Evolutionary conservation across 2,329 filamentous ascomycete species (phyloP), one percentile per base, ranked within the genome.

Genomic region (Neonectria ditissima): DNA sequence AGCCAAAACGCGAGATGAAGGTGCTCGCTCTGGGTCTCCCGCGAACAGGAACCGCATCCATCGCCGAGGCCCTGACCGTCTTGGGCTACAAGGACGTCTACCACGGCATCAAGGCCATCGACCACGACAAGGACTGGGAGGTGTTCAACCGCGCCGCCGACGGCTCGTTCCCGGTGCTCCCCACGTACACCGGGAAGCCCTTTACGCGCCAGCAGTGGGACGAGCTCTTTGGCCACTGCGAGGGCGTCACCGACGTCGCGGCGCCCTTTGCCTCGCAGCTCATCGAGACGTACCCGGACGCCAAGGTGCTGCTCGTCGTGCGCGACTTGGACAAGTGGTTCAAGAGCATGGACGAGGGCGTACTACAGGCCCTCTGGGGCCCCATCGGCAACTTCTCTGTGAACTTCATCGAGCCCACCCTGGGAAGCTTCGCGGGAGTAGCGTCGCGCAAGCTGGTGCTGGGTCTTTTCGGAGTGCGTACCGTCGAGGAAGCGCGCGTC

Each of bases 61-160:
- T 80, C 43, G 70, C 72, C 1, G 64, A 74, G 8, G 78, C 78
- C 1, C 74, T 79, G 37, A 68, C 67, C 0, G 68, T 73, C 2
- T 66, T 79, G 0, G 77, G 77, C 56, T 79, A 78, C 63, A 50
- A 74, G 6, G 68, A 75, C 44, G 77, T 78, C 7, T 74, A 77
- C 55, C 77, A 79, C 44, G 70, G 70, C 6, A 55, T 73, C 50
- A 63, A 73, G 20, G 68, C 65, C 22, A 59, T 78, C 14, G 64
- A 74, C 34, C 54, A 59, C 7, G 53, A 63, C 2, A 18, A 63
- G 22, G 69, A 75, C 11, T 78, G 73, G 73, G 52, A 37, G 2
- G 34, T 73, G 2, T 53, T 78, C 2, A 66, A 73, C 22, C 65
- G 66, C 4, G 76, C 77, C 0, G 69, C 72, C 26, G 78, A 79